Base-by-base conservation (phyloP, 371 early-diverging fungal species). In the Thermomucor indicae-seudaticae region DNA sequence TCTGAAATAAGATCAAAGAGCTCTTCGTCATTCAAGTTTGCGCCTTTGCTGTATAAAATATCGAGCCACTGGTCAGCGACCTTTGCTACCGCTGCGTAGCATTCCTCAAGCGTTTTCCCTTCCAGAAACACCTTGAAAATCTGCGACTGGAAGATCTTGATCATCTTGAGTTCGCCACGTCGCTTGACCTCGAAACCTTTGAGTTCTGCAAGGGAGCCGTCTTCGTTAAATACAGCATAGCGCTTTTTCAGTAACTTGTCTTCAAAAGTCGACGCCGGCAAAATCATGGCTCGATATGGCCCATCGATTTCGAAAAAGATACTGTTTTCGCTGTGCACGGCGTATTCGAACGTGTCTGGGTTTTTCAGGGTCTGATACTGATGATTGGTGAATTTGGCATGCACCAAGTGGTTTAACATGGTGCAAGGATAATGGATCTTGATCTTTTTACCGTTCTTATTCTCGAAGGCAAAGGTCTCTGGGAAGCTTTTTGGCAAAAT, bases 121-220 rank as follows among this genome's bases (percentile, higher is more conserved):
- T 91, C 80, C 51, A 96, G 70, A 61, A 98, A 98, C 23, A 89
- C 83, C 47, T 84, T 81, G 81, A 99, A 99, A 40, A 99, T 83
- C 48, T 92, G 89, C 30, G 90, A 85, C 72, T 99, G 99, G 75
- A 99, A 98, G 60, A 92, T 89, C 71, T 99, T 99, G 76, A 99
- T 92, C 39, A 99, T 78, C 61, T 98, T 96, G 30, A 99, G 85
- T 77, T 99, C 99, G 60, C 99, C 99, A 51, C 99, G 87, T 40
- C 99, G 90, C 69, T 99, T 99, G 50, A 99, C 85, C 73, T 99
- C 99, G 67, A 99, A 99, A n/a, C 99, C 99, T 67, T 99, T 99
- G 41, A 99, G 74, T 78, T 99, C 99, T 1, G 97, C 96, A 32
- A 99, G 78, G 4, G 88, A 86, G 1, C 98, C 97, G 53, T 99